Evolutionary conservation across 805 yeast species (phyloP).

Genomic region (Metschnikowia lachancei): DNA sequence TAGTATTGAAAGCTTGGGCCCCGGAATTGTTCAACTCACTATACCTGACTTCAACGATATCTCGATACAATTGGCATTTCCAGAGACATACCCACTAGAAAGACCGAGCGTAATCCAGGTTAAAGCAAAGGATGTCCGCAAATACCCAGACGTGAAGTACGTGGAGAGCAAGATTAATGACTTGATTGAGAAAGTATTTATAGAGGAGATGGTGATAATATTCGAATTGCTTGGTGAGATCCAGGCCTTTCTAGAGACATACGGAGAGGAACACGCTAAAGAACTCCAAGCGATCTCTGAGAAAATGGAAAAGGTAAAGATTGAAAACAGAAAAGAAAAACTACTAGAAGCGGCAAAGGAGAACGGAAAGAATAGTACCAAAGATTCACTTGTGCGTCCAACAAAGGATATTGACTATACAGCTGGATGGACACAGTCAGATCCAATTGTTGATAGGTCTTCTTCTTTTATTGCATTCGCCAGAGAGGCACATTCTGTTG

Average conservation of each 20-base stretch:
- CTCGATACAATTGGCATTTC: slow-evolving; percentile 67
- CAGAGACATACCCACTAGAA: slow-evolving; percentile 62
- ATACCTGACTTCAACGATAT: slow-evolving; percentile 64
- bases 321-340: slow-evolving; percentile 2
- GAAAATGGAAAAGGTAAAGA: slow-evolving; percentile 26
- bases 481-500: slow-evolving; percentile 56
- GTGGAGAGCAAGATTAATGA: slow-evolving; percentile 47
- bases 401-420: slow-evolving; percentile 41
- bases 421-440: slow-evolving; percentile 75
- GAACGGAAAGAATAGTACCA: neutral
- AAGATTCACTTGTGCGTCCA: neutral
- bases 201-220: slow-evolving; percentile 66
- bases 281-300: slow-evolving; percentile 2
- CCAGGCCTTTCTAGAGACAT: slow-evolving; percentile 44
- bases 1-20: slow-evolving; percentile 39
- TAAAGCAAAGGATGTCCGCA: slow-evolving; percentile 28
- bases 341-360: slow-evolving; percentile 1
- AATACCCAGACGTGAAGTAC: slow-evolving; percentile 43
- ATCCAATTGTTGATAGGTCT: slow-evolving; percentile 76
- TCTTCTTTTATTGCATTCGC: slow-evolving; percentile 84
- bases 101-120: slow-evolving; percentile 66
- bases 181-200: slow-evolving; percentile 48
- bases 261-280: slow-evolving; percentile 20
- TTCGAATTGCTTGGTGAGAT: slow-evolving; percentile 75
- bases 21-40: slow-evolving; percentile 44